A percentile compares a stretch with the other conserved stretches of the same genome.
Conservation (phyloP, 1,284 basidiomycete species). For the Porodaedalea pini region DNA sequence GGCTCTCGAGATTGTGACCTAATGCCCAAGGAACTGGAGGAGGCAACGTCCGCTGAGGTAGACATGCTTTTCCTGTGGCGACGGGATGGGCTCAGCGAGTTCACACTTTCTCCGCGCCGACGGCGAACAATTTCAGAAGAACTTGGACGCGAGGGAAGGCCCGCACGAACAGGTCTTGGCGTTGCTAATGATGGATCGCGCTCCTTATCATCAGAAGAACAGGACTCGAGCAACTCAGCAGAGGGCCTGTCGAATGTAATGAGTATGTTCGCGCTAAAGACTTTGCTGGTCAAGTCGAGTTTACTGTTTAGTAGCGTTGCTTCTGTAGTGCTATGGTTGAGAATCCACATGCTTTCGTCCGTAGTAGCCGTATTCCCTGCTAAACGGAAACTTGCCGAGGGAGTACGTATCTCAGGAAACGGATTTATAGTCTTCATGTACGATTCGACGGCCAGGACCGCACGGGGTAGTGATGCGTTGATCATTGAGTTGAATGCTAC, state of each 20-base stretch:
- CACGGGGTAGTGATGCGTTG: constrained; percentile 71
- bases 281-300: constrained; percentile 1
- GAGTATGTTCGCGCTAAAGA: constrained; percentile 14
- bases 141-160: constrained; percentile 19
- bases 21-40: constrained; percentile 11
- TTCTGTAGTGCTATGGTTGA: constrained; percentile 6
- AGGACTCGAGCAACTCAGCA: neutral
- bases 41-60: constrained; percentile 6
- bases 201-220: neutral
- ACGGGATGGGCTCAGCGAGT: constrained; percentile 17
- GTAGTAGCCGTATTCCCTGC: neutral
- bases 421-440: constrained; percentile 60
- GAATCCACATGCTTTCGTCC: constrained; percentile 6
- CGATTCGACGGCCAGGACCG: constrained; percentile 68
- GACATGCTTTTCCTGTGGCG: constrained; percentile 24
- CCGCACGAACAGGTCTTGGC: constrained; percentile 21
- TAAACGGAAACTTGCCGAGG: constrained; percentile 47
- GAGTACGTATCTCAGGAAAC: constrained; percentile 64
- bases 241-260: neutral
- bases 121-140: constrained; percentile 10
- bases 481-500: constrained; percentile 85
- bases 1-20: constrained; percentile 33
- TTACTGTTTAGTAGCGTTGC: constrained; percentile 13
- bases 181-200: constrained; percentile 16
- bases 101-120: neutral